phyloP scores from a whole-genome alignment of 352 stramenopile genomes.

The Globisporangium viniferum region DNA sequence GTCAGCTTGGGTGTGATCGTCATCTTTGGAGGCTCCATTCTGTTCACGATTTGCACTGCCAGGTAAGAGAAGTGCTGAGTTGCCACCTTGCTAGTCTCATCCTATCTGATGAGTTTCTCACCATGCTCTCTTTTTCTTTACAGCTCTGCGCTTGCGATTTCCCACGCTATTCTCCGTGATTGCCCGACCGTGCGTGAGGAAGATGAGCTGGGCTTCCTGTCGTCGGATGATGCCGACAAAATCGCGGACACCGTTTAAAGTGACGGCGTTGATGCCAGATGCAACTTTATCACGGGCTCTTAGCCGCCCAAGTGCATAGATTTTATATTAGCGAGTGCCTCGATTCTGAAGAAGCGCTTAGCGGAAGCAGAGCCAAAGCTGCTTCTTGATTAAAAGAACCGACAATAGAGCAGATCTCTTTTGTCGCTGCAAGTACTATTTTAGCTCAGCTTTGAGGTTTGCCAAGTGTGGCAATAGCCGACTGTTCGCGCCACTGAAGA shows the following conservation, averaged over 20 bases:
- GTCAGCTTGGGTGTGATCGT: slow-evolving; percentile 75
- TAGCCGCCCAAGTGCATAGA: slow-evolving; percentile 5
- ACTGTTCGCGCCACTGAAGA: background rate
- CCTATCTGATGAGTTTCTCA: background rate
- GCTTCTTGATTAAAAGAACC: slow-evolving; percentile 5
- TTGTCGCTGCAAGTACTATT: background rate
- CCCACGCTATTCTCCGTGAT: slow-evolving; percentile 78
- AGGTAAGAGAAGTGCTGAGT: slow-evolving; percentile 40
- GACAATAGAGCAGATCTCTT: slow-evolving; percentile 1
- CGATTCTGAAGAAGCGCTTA: background rate
- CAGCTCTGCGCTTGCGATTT: slow-evolving; percentile 70
- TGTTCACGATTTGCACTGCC: slow-evolving; percentile 84
- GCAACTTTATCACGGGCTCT: background rate
- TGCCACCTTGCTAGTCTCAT: background rate
- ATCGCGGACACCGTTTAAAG: slow-evolving; percentile 71
- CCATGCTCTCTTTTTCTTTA: background rate
- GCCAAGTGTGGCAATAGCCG: background rate
- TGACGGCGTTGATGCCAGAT: background rate
- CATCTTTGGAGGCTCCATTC: slow-evolving; percentile 80
- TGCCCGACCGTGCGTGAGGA: slow-evolving; percentile 71
- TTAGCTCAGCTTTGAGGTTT: background rate
- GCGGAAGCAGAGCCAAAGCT: background rate
- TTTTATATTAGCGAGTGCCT: slow-evolving; percentile 14
- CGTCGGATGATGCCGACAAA: slow-evolving; percentile 53
- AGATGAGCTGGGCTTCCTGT: slow-evolving; percentile 80